Base-by-base conservation (phyloP, 805 yeast genomes). In the Kodamaea hsintzibuensis region DNA sequence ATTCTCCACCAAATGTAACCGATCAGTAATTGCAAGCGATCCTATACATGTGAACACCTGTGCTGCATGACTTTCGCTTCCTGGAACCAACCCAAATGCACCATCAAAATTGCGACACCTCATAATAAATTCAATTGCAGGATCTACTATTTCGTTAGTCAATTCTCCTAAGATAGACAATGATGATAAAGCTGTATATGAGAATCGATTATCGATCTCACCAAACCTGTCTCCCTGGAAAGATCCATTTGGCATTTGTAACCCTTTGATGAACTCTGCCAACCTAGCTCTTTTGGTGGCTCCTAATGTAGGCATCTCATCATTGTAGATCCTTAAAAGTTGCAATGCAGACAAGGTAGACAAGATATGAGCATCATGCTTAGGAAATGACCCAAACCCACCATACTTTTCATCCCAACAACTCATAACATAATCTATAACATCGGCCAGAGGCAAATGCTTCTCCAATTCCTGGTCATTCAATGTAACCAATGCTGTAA, bases 21-120 rank as follows among this genome's bases (percentile, higher is more conserved):
- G 71, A 46, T 80, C 80, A 12, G 83, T 78, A 9, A 95, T 86
- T 1, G 91, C 88, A 47, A 95, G 73, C 0, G 96, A 80, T 0
- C 88, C 98, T 0, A 95, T 67, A 57, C 96, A 91, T 0, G 96
- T 89, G 62, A 91, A 91, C 0, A 86, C 88, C 68, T 89, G 96
- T 0, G 97, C 98, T 1, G 96, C 86, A 69, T 95, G 99, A 46
- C 93, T 85, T 68, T 95, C 99, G 0, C 96, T 93, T 0, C 97
- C 97, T 0, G 99, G 98, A 7, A 84, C 83, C 70, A 89, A 76
- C 0, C 99, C 99, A 76, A 88, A 95, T 0, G 96, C 97, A 2
- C 99, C 99, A 67, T 95, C 99, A 65, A 91, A 93, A 68, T 95
- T 95, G 57, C 81, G 86, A 69, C 99, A 95, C 38, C 65, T 64